phyloP scores from a whole-genome alignment of 805 yeast genomes.

The Sugiyamaella boreocaroliniensis region DNA sequence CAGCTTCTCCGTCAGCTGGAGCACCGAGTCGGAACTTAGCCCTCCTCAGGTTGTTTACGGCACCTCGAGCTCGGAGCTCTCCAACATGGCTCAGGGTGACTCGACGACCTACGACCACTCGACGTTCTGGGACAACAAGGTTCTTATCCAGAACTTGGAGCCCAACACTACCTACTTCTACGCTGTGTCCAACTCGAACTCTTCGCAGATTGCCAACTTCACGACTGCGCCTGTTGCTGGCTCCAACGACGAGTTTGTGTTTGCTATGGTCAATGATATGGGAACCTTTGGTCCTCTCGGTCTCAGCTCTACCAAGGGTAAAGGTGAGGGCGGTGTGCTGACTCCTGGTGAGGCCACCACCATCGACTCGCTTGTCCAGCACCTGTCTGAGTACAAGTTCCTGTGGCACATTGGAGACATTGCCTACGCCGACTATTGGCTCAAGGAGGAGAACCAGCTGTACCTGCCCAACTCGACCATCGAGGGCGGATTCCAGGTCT shows the following conservation, averaged over 20 bases:
- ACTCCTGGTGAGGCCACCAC: conserved; percentile 18
- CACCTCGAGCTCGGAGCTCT: conserved; percentile 2
- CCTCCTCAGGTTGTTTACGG: conserved; percentile 22
- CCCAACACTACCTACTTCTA: conserved; percentile 23
- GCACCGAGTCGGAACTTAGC: conserved; percentile 14
- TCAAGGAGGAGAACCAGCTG: conserved; percentile 17
- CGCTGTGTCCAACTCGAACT: conserved; percentile 10
- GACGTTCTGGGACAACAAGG: conserved; percentile 23
- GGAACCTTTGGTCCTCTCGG: conserved; percentile 18
- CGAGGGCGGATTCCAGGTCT: conserved; percentile 10
- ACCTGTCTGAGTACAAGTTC: conserved; percentile 12
- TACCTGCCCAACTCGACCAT: conserved; percentile 15
- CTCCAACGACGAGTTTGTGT: conserved; percentile 7
- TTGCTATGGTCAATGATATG: conserved; percentile 18
- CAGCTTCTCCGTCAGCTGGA: conserved; percentile 24
- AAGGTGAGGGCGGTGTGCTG: conserved; percentile 15
- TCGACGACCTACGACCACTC: conserved; percentile 22
- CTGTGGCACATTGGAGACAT: conserved; percentile 25
- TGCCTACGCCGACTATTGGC: conserved; percentile 27
- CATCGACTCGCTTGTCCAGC: conserved; percentile 12
- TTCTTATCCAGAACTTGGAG: conserved; percentile 18
- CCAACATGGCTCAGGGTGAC: conserved; percentile 6
- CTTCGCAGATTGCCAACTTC: conserved; percentile 8
- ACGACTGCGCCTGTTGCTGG: conserved; percentile 11
- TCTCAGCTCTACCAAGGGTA: conserved; percentile 7